These are phyloP conservation scores for Trichothecium sympodiale DNA, from an alignment of 2,329 filamentous ascomycete species.

Conservation along the genomic window DNA sequence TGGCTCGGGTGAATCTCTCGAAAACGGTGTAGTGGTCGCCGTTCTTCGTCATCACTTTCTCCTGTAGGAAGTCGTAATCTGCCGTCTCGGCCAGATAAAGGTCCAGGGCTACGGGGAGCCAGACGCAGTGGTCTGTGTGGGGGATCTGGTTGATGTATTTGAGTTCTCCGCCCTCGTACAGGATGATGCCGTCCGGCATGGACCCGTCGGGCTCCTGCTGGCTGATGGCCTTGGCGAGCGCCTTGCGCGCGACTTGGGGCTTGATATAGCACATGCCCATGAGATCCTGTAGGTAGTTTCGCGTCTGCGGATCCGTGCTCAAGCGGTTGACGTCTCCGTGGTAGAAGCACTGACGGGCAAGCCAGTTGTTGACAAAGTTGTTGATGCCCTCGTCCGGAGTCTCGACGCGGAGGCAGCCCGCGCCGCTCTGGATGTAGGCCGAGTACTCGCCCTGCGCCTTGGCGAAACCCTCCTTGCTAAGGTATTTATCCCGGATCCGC, in stretches of 20 bases:
- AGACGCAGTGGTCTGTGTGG: slow-evolving; percentile 48
- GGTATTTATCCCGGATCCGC: slow-evolving; percentile 32
- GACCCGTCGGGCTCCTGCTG: slow-evolving; percentile 44
- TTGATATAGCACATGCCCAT: slow-evolving; percentile 50
- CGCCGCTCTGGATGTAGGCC: slow-evolving; percentile 36
- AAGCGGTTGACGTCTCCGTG: slow-evolving; percentile 48
- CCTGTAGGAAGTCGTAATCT: slow-evolving; percentile 37
- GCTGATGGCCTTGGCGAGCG: slow-evolving; percentile 36
- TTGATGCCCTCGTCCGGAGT: slow-evolving; percentile 43
- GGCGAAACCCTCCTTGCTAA: slow-evolving; percentile 36
- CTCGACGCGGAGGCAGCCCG: slow-evolving; percentile 38
- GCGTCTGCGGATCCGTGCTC: slow-evolving; percentile 46
- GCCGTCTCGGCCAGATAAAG: slow-evolving; percentile 44
- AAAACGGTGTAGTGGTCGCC: slow-evolving; percentile 38
- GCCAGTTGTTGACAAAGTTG: slow-evolving; percentile 49
- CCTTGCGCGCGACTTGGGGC: slow-evolving; percentile 33
- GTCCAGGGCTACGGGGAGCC: slow-evolving; percentile 43
- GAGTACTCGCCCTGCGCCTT: slow-evolving; percentile 34
- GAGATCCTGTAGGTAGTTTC: slow-evolving; percentile 49
- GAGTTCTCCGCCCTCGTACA: slow-evolving; percentile 41
- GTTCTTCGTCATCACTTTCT: slow-evolving; percentile 27
- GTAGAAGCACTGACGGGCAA: slow-evolving; percentile 46
- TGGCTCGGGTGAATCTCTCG: slow-evolving; percentile 42
- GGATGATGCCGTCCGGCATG: slow-evolving; percentile 46
- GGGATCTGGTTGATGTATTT: slow-evolving; percentile 53